Evolutionary conservation across 345 rosid species (phyloP).

Genomic region (Sisymbrium altissimum): DNA sequence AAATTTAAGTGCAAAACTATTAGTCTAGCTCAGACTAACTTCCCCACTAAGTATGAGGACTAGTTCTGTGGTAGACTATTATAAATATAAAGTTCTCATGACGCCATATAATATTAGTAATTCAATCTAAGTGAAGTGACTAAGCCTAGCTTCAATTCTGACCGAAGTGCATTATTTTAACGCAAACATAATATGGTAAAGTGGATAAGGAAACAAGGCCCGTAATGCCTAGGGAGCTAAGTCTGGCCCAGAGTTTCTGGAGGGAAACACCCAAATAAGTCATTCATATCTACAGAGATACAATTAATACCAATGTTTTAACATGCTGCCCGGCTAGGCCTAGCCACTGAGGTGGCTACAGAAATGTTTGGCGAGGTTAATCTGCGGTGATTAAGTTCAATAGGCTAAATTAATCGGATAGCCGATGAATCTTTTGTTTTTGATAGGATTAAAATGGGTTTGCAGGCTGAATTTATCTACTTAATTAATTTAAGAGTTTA

Average conservation of each 20-base stretch:
- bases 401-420: no score
- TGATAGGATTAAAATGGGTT: no score
- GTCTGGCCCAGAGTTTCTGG: not conserved
- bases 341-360: no score
- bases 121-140: not conserved
- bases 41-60: slow-evolving; percentile 33
- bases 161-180: no score
- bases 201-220: not conserved
- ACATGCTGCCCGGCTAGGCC: no score
- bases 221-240: not conserved
- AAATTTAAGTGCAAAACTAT: slow-evolving; percentile 15
- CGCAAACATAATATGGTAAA: not conserved
- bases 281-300: no score
- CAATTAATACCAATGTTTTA: no score
- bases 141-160: not conserved
- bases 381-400: no score
- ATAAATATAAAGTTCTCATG: not conserved
- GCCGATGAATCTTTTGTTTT: no score
- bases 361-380: no score
- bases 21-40: slow-evolving; percentile 22
- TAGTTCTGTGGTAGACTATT: not conserved
- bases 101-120: not conserved
- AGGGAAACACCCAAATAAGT: not conserved
- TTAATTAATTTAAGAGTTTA: no score
- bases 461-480: no score